Evolutionary conservation across 2,329 filamentous ascomycete genomes (phyloP).

Genomic region (Pestalotiopsis fici): DNA sequence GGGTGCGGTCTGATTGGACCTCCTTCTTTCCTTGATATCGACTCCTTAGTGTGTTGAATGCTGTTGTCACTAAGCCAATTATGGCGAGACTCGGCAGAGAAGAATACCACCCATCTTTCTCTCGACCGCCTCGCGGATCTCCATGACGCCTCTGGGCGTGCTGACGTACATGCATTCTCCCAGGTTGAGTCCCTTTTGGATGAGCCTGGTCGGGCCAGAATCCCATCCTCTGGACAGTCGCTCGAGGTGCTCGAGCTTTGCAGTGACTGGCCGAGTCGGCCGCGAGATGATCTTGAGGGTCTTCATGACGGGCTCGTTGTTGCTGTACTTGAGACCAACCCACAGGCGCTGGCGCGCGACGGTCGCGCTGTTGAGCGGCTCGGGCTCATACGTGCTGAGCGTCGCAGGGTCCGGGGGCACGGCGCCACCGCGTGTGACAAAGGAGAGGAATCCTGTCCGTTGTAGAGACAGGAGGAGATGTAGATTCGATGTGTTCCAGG

Average conservation of each 20-base stretch:
- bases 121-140: conserved; percentile 80
- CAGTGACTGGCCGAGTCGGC: conserved; percentile 71
- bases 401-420: conserved; percentile 50
- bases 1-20: neutral
- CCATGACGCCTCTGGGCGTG: conserved; percentile 77
- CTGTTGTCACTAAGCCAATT: conserved; percentile 9
- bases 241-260: conserved; percentile 63
- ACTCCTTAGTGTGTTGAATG: neutral
- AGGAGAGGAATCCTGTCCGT: conserved; percentile 78
- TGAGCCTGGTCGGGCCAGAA: conserved; percentile 60
- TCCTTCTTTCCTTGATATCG: neutral
- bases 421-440: conserved; percentile 72
- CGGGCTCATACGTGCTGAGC: conserved; percentile 48
- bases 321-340: conserved; percentile 89
- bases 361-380: conserved; percentile 68
- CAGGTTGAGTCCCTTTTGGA: conserved; percentile 69
- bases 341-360: conserved; percentile 76
- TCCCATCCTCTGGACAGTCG: conserved; percentile 69
- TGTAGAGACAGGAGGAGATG: conserved; percentile 75
- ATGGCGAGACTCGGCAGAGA: conserved; percentile 64
- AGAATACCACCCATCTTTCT: conserved; percentile 79
- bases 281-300: conserved; percentile 69
- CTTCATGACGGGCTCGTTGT: conserved; percentile 75
- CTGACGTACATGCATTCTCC: conserved; percentile 83
- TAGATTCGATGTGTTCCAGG: conserved; percentile 80